Conservation (phyloP, 192 early-diverging fungal genomes). For the Coemansia furcata region DNA sequence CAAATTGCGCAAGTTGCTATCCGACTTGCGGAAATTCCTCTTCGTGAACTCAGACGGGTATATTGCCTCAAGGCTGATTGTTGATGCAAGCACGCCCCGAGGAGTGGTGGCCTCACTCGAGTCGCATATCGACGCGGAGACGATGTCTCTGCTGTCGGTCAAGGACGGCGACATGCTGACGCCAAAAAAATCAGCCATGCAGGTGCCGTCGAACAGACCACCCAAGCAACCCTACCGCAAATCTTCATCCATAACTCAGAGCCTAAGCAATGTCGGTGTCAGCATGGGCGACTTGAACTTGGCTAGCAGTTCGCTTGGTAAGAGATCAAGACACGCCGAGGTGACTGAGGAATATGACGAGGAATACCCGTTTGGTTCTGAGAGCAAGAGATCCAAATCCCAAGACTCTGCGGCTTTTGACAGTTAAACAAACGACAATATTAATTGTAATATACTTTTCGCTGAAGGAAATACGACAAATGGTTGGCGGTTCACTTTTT, state of each 20-base stretch:
- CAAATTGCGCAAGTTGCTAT: background rate
- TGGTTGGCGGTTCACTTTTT: too few relatives aligned
- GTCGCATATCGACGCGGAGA: background rate
- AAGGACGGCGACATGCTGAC: background rate
- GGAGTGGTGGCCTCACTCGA: background rate
- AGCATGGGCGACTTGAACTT: too few relatives aligned
- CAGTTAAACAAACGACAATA: too few relatives aligned
- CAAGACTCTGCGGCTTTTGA: too few relatives aligned
- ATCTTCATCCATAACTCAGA: background rate
- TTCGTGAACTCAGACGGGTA: background rate
- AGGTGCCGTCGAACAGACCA: background rate
- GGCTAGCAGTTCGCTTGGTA: too few relatives aligned
- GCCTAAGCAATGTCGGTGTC: too few relatives aligned
- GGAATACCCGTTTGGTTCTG: too few relatives aligned
- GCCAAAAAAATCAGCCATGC: background rate
- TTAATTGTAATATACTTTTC: too few relatives aligned
- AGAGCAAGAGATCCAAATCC: too few relatives aligned
- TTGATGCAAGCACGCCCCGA: background rate
- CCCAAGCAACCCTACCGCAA: background rate
- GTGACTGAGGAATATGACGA: too few relatives aligned
- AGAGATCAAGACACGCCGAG: too few relatives aligned
- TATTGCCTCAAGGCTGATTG: background rate
- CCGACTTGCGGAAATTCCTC: background rate
- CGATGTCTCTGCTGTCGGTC: background rate
- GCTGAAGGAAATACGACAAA: too few relatives aligned